Evolutionary conservation across 2,329 filamentous ascomycete genomes (phyloP), one percentile per base, ranked within the genome.

Genomic region (Kalmusia sp.): DNA sequence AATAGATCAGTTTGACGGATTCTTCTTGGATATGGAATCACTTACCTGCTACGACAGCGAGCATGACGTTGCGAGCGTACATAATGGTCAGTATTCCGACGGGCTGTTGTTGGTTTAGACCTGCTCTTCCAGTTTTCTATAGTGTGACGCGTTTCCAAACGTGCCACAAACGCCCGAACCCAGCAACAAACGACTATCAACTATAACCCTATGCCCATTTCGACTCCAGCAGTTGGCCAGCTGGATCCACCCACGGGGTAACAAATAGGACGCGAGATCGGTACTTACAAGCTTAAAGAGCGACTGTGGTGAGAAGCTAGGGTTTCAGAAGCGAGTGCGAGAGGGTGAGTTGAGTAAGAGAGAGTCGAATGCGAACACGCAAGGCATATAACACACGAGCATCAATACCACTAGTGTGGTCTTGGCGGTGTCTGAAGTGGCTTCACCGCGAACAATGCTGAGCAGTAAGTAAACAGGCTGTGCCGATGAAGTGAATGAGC

Each of bases 41-140:
- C 44, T 37, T 47, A 38, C 44, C 31, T 38, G 44, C 31, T 22
- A 37, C 44, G 11, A 47, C 4, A 12, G 12, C 31, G 22, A 47
- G n/a, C 11, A 37, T 14, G 33, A 21, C 9, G 33, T 8, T 28
- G n/a, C 33, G 44, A 28, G 22, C 8, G 24, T 21, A 47, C 33
- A 47, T 47, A 21, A 30, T 47, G 43, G 12, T 37, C 8, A 12
- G 3, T 17, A 25, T 25, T 28, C 15, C 31, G 43, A 46, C 8
- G n/a, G 31, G 37, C 31, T 35, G 8, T 22, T 35, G n/a, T 19
- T 27, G 2, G 7, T 30, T 46, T 15, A 46, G 40, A 5, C 27
- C 15, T 27, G 31, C 33, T n/a, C 4, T 9, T 1, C 22, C 6
- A 21, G 17, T 41, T 14, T 15, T 30, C 12, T 14, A 17, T 15